These are phyloP conservation scores for Mucor indicus DNA, from an alignment of 371 early-diverging fungal genomes.

Conservation along the genomic window DNA sequence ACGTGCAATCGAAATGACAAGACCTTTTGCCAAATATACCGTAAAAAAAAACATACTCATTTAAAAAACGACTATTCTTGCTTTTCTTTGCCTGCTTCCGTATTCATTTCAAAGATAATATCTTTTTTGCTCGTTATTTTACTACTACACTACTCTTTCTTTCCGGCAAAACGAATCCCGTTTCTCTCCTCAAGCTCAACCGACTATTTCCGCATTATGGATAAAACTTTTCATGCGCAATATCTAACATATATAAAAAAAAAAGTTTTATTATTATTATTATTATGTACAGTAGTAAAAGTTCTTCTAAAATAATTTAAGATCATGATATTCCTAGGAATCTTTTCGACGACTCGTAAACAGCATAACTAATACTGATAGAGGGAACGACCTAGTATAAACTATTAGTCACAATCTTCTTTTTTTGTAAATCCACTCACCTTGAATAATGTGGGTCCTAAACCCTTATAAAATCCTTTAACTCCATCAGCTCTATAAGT, in stretches of 20 bases:
- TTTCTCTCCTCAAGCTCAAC: no score
- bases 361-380: conserved; percentile 60
- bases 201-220: no score
- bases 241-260: neutral
- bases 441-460: conserved; percentile 76
- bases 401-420: neutral
- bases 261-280: neutral
- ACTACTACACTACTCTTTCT: no score
- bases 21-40: no score
- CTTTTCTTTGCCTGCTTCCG: no score
- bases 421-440: conserved; percentile 12
- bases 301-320: neutral
- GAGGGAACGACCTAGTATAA: conserved; percentile 45
- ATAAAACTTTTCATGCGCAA: no score
- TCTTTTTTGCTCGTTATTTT: no score
- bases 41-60: no score
- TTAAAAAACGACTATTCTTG: no score
- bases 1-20: no score
- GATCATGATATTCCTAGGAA: conserved; percentile 41
- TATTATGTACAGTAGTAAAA: conserved; percentile 4
- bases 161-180: no score
- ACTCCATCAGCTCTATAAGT: conserved; percentile 77
- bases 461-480: conserved; percentile 83
- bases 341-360: conserved; percentile 56
- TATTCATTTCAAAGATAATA: no score